phyloP scores from a whole-genome alignment of 2,329 filamentous ascomycete species.

The Microsporum audouinii region DNA sequence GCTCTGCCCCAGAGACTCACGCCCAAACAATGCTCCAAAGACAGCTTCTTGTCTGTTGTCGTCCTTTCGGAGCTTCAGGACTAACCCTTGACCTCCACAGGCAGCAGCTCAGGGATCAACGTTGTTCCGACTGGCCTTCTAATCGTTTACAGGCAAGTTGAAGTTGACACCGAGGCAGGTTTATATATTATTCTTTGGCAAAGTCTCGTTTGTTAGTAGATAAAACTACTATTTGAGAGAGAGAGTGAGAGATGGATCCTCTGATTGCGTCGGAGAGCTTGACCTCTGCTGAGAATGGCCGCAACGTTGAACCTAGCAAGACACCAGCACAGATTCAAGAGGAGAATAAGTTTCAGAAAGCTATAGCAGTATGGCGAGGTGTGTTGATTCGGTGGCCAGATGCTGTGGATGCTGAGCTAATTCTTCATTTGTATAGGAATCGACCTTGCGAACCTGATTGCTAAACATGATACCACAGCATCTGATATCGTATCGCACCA shows the following conservation, averaged over 20 bases:
- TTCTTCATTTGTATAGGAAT: conserved; percentile 49
- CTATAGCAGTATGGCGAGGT: conserved; percentile 95
- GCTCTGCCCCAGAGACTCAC: background rate
- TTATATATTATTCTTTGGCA: background rate
- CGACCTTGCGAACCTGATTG: conserved; percentile 71
- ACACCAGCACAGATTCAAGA: conserved; percentile 31
- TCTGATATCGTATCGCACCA: conserved; percentile 90
- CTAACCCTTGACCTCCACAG: background rate
- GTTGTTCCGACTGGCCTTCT: conserved; percentile 6
- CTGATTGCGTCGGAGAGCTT: conserved; percentile 34
- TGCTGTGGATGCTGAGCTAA: background rate
- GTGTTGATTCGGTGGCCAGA: conserved; percentile 22
- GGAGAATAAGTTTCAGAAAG: conserved; percentile 91
- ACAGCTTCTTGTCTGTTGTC: background rate
- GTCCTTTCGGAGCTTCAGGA: background rate
- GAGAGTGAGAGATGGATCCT: conserved; percentile 29
- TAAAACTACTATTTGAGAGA: background rate
- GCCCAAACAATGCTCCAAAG: background rate
- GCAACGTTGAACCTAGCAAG: conserved; percentile 19
- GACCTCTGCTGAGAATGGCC: conserved; percentile 12
- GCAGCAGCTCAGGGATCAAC: conserved; percentile 7
- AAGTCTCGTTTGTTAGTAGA: background rate
- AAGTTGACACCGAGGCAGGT: background rate
- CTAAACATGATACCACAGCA: conserved; percentile 81
- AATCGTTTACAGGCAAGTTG: no score